phyloP scores from a whole-genome alignment of 2,329 filamentous ascomycete species.

The Penicillium verrucosum region DNA sequence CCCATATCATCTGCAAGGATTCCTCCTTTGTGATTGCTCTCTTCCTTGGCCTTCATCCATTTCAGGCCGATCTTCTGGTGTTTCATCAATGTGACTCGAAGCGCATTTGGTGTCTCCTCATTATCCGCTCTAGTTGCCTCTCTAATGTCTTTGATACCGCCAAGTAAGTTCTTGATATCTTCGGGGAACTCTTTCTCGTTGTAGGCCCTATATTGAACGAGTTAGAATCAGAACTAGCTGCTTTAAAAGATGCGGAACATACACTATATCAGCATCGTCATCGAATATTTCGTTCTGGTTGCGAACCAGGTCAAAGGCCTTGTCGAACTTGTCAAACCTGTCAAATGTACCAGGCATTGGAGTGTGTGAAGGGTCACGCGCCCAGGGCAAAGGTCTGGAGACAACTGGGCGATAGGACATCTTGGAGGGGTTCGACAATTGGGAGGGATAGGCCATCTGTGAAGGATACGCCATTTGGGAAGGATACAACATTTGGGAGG shows the following conservation, averaged over 20 bases:
- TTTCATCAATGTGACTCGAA: slow-evolving; percentile 68
- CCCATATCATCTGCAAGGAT: slow-evolving; percentile 82
- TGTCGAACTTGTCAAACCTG: neutral
- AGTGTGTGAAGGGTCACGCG: neutral
- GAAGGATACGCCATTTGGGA: neutral
- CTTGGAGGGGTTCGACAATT: neutral
- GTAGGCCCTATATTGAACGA: slow-evolving; percentile 19
- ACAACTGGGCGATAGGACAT: neutral
- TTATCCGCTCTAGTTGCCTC: slow-evolving; percentile 61
- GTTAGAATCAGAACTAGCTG: neutral
- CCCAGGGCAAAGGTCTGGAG: slow-evolving; percentile 1
- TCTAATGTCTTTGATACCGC: slow-evolving; percentile 71
- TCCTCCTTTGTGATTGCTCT: slow-evolving; percentile 67
- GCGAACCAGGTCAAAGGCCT: slow-evolving; percentile 5
- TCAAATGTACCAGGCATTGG: neutral
- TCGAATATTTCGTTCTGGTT: slow-evolving; percentile 4
- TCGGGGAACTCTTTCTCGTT: slow-evolving; percentile 51
- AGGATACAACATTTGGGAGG: neutral
- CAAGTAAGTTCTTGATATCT: slow-evolving; percentile 66
- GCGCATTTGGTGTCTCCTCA: slow-evolving; percentile 65
- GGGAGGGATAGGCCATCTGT: neutral
- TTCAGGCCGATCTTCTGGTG: slow-evolving; percentile 76
- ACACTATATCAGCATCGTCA: slow-evolving; percentile 5
- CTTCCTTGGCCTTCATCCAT: slow-evolving; percentile 74
- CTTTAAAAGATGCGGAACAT: neutral